Evolutionary conservation across 306 rosid genomes (phyloP), one percentile per base, ranked within the genome.

Genomic region (Malus sylvestris): DNA sequence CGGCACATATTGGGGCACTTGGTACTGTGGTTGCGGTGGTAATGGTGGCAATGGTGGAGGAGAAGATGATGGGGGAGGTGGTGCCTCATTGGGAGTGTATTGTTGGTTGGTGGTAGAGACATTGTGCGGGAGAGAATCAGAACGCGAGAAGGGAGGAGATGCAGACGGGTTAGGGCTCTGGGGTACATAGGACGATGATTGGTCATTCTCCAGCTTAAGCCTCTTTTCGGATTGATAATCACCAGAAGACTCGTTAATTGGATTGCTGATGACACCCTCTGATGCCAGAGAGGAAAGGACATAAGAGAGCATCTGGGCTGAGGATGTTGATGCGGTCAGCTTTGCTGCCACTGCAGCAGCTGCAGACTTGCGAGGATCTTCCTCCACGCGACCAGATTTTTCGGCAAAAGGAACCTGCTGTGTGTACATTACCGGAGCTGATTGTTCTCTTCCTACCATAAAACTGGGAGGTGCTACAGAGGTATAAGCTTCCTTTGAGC

Each of bases 311-410:
- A 95, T 91, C 84, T 95, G 89, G 18, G 88, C 97, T 0, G 99
- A 95, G 79, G 97, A 92, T 40, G 97, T 92, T 4, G 99, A 95
- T 23, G 97, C 97, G 3, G 99, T 89, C 64, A 95, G 88, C 84
- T 95, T 92, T 22, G 99, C 99, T 8, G 99, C 99, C 81, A 95
- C 97, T 19, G 98, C 99, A 42, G 99, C 99, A 35, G 99, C 99
- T 16, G 98, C 99, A 70, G 99, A 92, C 81, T 90, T 95, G 72
- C 90, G 95, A 2, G 92, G 89, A 73, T 95, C 97, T 72, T 90
- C 97, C 80, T 87, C 95, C 30, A 25, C 20, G 5, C 79, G 89
- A 42, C 86, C 94, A 72, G 93, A 71, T 52, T 86, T 89, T 77
- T 86, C 86, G 58, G 91, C 73, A 83, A 81, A 90, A 64, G 87